Evolutionary conservation across 768 basidiomycete genomes (phyloP).

Genomic region (Leccinum ochraceum): DNA sequence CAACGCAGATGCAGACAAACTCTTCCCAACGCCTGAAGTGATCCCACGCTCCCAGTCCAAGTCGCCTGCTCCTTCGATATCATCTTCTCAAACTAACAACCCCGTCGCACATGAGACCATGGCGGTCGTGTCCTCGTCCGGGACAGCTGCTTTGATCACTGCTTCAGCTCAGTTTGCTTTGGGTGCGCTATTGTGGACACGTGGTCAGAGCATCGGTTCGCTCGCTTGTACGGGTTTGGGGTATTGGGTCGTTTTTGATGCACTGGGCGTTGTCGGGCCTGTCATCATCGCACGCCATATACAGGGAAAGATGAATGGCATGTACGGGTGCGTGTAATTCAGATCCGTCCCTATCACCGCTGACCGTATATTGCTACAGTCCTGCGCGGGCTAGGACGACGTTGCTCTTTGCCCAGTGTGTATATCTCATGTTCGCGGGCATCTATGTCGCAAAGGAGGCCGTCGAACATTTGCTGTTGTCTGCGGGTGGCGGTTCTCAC

Average conservation of each 20-base stretch:
- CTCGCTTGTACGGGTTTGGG: conserved; percentile 88
- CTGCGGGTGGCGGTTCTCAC: conserved; percentile 76
- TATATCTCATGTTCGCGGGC: conserved; percentile 92
- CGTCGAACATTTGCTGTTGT: conserved; percentile 85
- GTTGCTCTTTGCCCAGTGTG: conserved; percentile 82
- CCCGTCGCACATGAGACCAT: neutral
- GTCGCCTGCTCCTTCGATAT: conserved; percentile 20
- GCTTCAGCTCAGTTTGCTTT: conserved; percentile 55
- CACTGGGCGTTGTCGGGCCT: conserved; percentile 68
- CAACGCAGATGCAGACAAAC: conserved; percentile 36
- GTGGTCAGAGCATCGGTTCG: conserved; percentile 86
- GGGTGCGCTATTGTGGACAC: conserved; percentile 82
- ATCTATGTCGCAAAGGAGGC: conserved; percentile 98
- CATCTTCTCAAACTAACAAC: conserved; percentile 7
- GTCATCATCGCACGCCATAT: conserved; percentile 39
- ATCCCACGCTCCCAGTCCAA: conserved; percentile 25
- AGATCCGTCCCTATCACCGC: conserved; percentile 19
- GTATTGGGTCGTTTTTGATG: conserved; percentile 96
- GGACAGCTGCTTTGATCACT: conserved; percentile 22
- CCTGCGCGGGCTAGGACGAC: conserved; percentile 69
- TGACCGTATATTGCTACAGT: conserved; percentile 35
- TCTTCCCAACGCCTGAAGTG: conserved; percentile 10
- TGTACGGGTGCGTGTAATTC: conserved; percentile 63
- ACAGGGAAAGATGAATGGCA: conserved; percentile 30
- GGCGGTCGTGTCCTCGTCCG: conserved; percentile 21